Conservation (phyloP, 2,329 filamentous ascomycete species). For the Penicillium sp. region DNA sequence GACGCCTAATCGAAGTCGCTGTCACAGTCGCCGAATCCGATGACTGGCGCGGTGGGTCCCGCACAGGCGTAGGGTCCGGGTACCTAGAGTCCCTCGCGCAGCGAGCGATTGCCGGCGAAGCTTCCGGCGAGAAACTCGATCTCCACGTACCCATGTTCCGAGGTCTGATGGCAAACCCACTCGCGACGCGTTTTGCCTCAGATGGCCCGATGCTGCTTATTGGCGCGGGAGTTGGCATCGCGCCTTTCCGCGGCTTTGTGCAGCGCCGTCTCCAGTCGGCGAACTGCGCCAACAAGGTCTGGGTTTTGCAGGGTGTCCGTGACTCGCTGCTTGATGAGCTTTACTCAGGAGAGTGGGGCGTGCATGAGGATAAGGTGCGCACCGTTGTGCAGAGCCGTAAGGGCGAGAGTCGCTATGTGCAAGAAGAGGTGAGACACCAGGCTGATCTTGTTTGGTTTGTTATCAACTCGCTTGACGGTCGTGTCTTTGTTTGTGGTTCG, state of each 20-base stretch:
- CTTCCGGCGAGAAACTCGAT: slow-evolving; percentile 50
- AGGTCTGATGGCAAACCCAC: slow-evolving; percentile 93
- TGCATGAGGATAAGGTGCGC: slow-evolving; percentile 83
- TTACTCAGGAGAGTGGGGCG: slow-evolving; percentile 94
- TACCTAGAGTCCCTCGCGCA: slow-evolving; percentile 86
- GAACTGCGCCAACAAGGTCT: slow-evolving; percentile 96
- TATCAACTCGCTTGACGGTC: slow-evolving; percentile 91
- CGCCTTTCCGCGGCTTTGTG: slow-evolving; percentile 96
- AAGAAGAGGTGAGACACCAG: slow-evolving; percentile 88
- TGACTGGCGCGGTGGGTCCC: slow-evolving; percentile 69
- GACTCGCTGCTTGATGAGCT: slow-evolving; percentile 93
- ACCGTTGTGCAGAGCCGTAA: slow-evolving; percentile 73
- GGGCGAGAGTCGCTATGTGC: slow-evolving; percentile 85
- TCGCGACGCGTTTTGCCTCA: slow-evolving; percentile 84
- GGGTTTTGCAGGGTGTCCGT: slow-evolving; percentile 91
- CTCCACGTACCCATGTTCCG: slow-evolving; percentile 95
- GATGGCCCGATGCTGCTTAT: slow-evolving; percentile 98
- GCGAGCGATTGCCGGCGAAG: slow-evolving; percentile 67
- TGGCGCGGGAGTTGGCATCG: slow-evolving; percentile 92
- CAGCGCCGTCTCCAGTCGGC: slow-evolving; percentile 89
- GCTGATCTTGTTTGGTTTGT: slow-evolving; percentile 98
- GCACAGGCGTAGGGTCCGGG: slow-evolving; percentile 86
- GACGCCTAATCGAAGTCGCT: slow-evolving; percentile 89
- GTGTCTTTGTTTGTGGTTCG: slow-evolving; percentile 94
- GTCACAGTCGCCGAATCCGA: slow-evolving; percentile 87